Conservation (phyloP, 352 stramenopile genomes). For the Phytophthora sp. region DNA sequence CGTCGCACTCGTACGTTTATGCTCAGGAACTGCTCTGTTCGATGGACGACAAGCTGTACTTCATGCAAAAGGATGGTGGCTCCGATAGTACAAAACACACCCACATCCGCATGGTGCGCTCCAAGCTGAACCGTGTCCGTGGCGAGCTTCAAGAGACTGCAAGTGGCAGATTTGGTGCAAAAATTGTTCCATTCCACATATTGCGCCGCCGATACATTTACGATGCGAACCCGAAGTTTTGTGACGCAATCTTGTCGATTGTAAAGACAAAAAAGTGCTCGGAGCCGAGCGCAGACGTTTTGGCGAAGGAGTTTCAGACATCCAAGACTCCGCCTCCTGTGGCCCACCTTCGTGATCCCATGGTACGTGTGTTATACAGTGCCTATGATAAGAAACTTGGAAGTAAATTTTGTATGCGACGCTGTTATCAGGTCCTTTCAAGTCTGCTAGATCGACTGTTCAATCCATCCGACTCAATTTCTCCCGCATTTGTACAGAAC, state of each 20-base stretch:
- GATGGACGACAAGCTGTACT: constrained; percentile 74
- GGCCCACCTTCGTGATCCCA: constrained; percentile 71
- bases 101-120: constrained; percentile 64
- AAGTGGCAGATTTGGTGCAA: constrained; percentile 64
- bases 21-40: constrained; percentile 75
- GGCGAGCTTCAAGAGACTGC: constrained; percentile 81
- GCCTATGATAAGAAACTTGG: background rate
- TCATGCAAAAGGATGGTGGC: constrained; percentile 46
- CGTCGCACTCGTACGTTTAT: constrained; percentile 86
- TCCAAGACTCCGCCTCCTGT: constrained; percentile 59
- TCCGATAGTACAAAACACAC: constrained; percentile 36
- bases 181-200: constrained; percentile 77
- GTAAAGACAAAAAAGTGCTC: constrained; percentile 80
- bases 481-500: constrained; percentile 60
- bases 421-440: constrained; percentile 66
- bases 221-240: constrained; percentile 60
- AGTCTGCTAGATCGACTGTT: constrained; percentile 82
- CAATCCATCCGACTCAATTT: constrained; percentile 72
- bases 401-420: constrained; percentile 1
- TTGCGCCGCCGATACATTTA: constrained; percentile 71
- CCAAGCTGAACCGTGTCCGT: constrained; percentile 74
- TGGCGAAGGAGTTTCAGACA: constrained; percentile 74
- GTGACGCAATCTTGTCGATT: constrained; percentile 77
- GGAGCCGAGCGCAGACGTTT: constrained; percentile 54
- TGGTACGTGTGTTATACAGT: constrained; percentile 43